Evolutionary conservation across 768 basidiomycete genomes (phyloP), one percentile per base, ranked within the genome.

Genomic region (Stropharia rugosoannulata): DNA sequence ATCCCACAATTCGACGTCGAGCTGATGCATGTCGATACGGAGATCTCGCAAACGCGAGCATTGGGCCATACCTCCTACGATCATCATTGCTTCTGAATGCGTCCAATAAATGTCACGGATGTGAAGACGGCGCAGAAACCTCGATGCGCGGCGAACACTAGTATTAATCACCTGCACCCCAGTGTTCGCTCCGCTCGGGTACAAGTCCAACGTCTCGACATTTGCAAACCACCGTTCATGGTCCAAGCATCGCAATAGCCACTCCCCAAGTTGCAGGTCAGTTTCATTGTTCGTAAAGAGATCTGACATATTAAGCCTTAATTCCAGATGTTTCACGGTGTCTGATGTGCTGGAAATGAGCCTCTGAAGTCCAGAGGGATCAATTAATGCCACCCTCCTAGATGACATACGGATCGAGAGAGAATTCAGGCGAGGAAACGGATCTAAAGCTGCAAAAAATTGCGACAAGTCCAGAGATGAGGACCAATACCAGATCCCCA

Each of bases 401-500:
- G 78, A 77, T 15, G 73, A 64, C 19, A 73, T 68, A 7, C 73
- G 72, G 15, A 78, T 56, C 35, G 66, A 66, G 43, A 78, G 64
- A 32, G 62, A 54, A 19, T 62, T 56, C 22, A 80, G 66, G 10
- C 45, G 54, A 6, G 74, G 73, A 49, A 78, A 75, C 4, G 60
- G 59, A 1, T 38, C 18, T 54, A 49, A 10, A 75, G 55, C 32
- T 63, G 56, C 39, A 62, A 80, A 77, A 48, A 79, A 68, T 0
- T 59, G 43, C 4, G 78, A 78, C 18, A 80, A 64, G 49, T 79
- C 75, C 2, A 71, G 58, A 0, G 46, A 40, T 15, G 70, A 65
- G 2, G 70, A 67, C 72, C 71, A 75, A 1, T 74, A 77, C 61
- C 69, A 70, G 13, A 81, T 59, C 35, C 63, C 69, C 49, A 81